Evolutionary conservation across 2,329 filamentous ascomycete genomes (phyloP).

Genomic region (Colletotrichum neosansevieriae): DNA sequence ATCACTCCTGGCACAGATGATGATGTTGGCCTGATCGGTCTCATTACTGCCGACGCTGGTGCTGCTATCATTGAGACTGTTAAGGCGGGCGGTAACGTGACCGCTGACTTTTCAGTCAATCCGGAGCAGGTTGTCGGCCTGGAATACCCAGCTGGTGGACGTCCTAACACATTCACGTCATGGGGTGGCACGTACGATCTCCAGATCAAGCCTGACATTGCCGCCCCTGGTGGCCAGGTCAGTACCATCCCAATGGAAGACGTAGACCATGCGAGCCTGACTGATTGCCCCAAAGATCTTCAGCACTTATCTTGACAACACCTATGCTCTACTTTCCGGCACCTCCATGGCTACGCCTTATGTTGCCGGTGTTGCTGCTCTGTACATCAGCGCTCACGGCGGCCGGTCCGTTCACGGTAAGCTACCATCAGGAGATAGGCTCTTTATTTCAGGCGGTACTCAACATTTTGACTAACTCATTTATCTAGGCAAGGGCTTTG

Average conservation of each 20-base stretch:
- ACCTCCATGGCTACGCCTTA: slow-evolving; percentile 63
- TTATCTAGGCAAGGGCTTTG: slow-evolving; percentile 47
- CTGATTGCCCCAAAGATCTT: slow-evolving; percentile 42
- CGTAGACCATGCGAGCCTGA: neutral
- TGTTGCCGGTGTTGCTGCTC: slow-evolving; percentile 56
- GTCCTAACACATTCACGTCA: slow-evolving; percentile 53
- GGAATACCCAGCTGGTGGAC: slow-evolving; percentile 47
- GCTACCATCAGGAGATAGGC: neutral
- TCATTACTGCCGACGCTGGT: slow-evolving; percentile 44
- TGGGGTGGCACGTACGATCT: slow-evolving; percentile 60
- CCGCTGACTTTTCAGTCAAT: slow-evolving; percentile 47
- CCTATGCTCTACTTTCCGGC: slow-evolving; percentile 55
- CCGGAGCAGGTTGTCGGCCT: slow-evolving; percentile 43
- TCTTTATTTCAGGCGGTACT: neutral
- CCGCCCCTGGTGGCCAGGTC: slow-evolving; percentile 54
- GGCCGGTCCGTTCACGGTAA: slow-evolving; percentile 47
- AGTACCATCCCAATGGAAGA: neutral
- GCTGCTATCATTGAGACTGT: slow-evolving; percentile 45
- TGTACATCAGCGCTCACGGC: slow-evolving; percentile 50
- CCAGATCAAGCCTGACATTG: slow-evolving; percentile 57
- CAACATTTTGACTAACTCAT: neutral
- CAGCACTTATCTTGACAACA: slow-evolving; percentile 54
- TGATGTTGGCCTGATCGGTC: slow-evolving; percentile 40
- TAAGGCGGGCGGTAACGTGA: slow-evolving; percentile 45
- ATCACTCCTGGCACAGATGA: slow-evolving; percentile 38